These are phyloP conservation scores for Castanea crenata DNA, from an alignment of 306 rosid genomes.

Conservation along the genomic window DNA sequence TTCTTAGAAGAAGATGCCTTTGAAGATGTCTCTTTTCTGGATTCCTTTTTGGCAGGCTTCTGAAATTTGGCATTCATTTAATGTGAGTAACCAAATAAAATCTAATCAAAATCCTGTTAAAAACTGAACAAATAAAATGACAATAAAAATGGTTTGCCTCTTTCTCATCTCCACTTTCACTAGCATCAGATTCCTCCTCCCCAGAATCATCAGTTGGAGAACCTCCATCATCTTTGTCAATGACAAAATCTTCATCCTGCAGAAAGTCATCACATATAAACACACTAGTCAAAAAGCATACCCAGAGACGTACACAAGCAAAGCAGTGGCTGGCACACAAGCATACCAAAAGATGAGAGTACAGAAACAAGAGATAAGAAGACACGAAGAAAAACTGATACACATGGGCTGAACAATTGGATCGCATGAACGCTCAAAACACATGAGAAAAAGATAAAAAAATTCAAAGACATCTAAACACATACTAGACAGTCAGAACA, in stretches of 20 bases:
- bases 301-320: neutral
- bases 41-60: conserved; percentile 89
- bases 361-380: neutral
- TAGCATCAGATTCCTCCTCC: conserved; percentile 80
- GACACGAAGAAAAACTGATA: neutral
- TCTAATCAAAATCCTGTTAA: neutral
- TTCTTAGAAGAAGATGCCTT: conserved; percentile 83
- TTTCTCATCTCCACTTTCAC: conserved; percentile 67
- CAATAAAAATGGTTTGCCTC: conserved; percentile 54
- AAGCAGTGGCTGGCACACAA: neutral
- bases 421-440: neutral
- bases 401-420: neutral
- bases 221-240: conserved; percentile 86
- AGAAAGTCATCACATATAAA: conserved; percentile 23
- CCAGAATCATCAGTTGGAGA: conserved; percentile 99
- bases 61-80: conserved; percentile 39
- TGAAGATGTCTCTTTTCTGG: conserved; percentile 67
- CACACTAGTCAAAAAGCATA: conserved; percentile 9
- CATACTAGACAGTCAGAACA: neutral
- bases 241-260: conserved; percentile 88
- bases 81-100: conserved; percentile 8
- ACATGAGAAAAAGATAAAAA: neutral
- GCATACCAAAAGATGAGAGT: neutral
- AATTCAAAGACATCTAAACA: neutral
- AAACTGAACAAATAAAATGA: neutral